Evolutionary conservation across 164 flowering plant genomes (phyloP).

Genomic region (Buxus sempervirens): DNA sequence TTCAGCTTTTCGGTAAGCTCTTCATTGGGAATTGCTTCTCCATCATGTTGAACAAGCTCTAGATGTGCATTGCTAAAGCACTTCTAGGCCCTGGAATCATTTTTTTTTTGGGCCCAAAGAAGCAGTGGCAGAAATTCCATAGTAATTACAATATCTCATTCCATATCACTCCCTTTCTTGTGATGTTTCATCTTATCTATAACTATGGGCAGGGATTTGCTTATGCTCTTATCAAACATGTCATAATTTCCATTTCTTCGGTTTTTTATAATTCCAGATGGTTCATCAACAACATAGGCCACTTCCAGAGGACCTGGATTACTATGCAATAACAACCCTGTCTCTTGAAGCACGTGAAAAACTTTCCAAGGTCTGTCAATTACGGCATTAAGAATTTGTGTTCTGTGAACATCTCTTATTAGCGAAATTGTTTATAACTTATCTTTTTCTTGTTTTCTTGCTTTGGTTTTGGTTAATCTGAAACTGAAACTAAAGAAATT

Average conservation of each 20-base stretch:
- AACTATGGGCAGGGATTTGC: not conserved
- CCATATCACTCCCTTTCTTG: not conserved
- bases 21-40: no score
- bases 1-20: no score
- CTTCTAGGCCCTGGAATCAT: no score
- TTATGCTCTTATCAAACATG: not conserved
- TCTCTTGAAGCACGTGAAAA: conserved; percentile 90
- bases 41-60: no score
- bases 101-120: no score
- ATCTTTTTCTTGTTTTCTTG: no score
- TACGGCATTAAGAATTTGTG: not conserved
- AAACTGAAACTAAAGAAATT: no score
- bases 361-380: conserved; percentile 76
- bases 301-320: conserved; percentile 85
- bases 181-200: not conserved
- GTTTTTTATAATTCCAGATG: conserved; percentile 41
- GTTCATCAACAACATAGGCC: conserved; percentile 72
- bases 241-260: not conserved
- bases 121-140: no score
- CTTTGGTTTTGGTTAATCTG: no score
- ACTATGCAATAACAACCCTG: conserved; percentile 72
- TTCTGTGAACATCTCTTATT: not conserved
- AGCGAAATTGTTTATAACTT: no score
- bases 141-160: no score
- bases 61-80: no score